Evolutionary conservation across 116 monocot species (phyloP), one percentile per base, ranked within the genome.

Genomic region (Zostera marina): DNA sequence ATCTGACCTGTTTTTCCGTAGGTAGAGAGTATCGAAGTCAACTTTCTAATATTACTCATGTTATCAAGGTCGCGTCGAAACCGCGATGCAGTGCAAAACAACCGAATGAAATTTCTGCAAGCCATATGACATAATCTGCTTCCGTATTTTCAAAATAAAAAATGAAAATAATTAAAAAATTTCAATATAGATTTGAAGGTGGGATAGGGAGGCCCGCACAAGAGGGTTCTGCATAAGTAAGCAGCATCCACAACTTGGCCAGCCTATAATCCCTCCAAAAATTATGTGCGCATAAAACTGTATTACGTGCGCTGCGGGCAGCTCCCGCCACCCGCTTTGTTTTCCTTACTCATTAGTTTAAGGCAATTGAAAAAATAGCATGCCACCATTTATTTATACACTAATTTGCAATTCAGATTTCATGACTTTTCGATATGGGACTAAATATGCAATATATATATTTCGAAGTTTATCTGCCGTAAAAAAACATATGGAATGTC

Each of bases 321-420:
- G 92, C 78, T 93, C 81, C 62, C 92, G 64, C 92, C 92, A 39
- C 81, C 79, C 81, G 92, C 92, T 81, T 92, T 92, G 92, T 92
- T 92, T 92, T 92, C 87, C 88, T 87, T 87, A 93, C 87, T 92
- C 92, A 83, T 84, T 93, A 93, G 88, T 93, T 93, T 87, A 93
- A 93, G 88, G 92, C 88, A 68, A 44, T 0, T 56, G 5, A 1
- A 0, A 0, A 0, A 0, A 51, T 5, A 2, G 11, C 23, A 46
- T 24, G 7, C 3, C 5, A 25, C 17, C 3, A 4, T 2, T 0
- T 3, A 52, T 40, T 21, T 69, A 76, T 59, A 60, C n/a, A 22
- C 41, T 2, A 0, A 13, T 0, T 5, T 11, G 9, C 11, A 8
- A 20, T 23, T 12, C 45, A 9, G 0, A 38, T 0, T 1, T n/a